Percentiles rank a stretch among this genome's conserved stretches.
phyloP scores from a whole-genome alignment of 768 basidiomycete species.

The Tephrocybe sp. region DNA sequence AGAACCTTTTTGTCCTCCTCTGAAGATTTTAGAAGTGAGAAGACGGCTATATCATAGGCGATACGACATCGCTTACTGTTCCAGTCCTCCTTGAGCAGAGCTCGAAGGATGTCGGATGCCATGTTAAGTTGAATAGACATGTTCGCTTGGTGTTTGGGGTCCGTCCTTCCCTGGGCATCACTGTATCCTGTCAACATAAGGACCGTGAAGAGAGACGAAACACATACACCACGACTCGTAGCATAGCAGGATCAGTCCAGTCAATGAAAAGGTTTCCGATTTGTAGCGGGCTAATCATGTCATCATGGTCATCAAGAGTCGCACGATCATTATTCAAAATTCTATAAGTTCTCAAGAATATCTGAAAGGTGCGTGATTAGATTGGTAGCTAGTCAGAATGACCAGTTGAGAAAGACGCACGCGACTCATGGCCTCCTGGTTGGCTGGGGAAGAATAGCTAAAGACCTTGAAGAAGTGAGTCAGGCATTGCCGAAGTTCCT shows the following conservation, averaged over 20 bases:
- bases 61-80: constrained; percentile 42
- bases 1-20: constrained; percentile 68
- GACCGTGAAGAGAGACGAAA: background rate
- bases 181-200: constrained; percentile 10
- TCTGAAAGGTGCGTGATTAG: constrained; percentile 30
- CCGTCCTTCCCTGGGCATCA: constrained; percentile 19
- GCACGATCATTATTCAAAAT: constrained; percentile 46
- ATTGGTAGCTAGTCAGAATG: background rate
- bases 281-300: constrained; percentile 55
- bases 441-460: constrained; percentile 72
- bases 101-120: constrained; percentile 44
- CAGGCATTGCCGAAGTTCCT: constrained; percentile 81
- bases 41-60: background rate
- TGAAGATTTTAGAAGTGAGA: constrained; percentile 25
- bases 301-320: constrained; percentile 54
- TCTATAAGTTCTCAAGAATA: constrained; percentile 51
- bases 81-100: constrained; percentile 41
- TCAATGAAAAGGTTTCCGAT: constrained; percentile 64
- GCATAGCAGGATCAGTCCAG: constrained; percentile 72
- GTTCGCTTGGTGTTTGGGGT: constrained; percentile 24
- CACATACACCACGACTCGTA: constrained; percentile 32
- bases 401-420: constrained; percentile 30
- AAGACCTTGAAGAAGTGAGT: constrained; percentile 86
- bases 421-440: constrained; percentile 72
- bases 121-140: constrained; percentile 45